Evolutionary conservation across 1,284 basidiomycete genomes (phyloP).

Genomic region (Ceratobasidium sp.): DNA sequence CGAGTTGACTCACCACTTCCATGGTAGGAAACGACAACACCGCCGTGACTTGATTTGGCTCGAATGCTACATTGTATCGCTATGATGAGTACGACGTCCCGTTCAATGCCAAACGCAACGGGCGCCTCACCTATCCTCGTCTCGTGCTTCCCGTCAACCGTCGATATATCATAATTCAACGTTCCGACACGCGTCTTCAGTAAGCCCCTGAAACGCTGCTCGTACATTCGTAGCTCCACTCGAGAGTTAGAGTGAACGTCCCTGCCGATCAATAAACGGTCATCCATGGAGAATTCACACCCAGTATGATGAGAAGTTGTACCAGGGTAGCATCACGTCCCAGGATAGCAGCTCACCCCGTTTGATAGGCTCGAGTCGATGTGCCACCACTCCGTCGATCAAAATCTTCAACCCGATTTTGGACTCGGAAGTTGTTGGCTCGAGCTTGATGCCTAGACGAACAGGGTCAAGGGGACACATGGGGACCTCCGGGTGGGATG

Average conservation of each 20-base stretch:
- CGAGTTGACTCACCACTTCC: neutral
- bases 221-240: neutral
- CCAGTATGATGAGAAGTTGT: too few relatives aligned
- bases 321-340: neutral
- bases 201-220: neutral
- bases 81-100: neutral
- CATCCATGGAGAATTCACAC: too few relatives aligned
- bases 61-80: neutral
- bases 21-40: neutral
- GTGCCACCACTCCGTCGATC: neutral
- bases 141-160: too few relatives aligned
- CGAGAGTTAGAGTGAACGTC: neutral
- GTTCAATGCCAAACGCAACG: neutral
- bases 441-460: neutral
- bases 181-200: neutral
- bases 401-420: neutral
- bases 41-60: neutral
- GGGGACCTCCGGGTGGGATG: neutral
- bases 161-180: slow-evolving; percentile 1
- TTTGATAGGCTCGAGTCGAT: neutral
- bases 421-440: neutral
- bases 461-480: neutral
- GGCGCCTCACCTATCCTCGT: neutral
- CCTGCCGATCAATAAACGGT: neutral
- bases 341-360: neutral